A percentile compares a stretch with the other conserved stretches of the same genome.
phyloP scores from a whole-genome alignment of 2,329 filamentous ascomycete species.

The Alternaria sp. region DNA sequence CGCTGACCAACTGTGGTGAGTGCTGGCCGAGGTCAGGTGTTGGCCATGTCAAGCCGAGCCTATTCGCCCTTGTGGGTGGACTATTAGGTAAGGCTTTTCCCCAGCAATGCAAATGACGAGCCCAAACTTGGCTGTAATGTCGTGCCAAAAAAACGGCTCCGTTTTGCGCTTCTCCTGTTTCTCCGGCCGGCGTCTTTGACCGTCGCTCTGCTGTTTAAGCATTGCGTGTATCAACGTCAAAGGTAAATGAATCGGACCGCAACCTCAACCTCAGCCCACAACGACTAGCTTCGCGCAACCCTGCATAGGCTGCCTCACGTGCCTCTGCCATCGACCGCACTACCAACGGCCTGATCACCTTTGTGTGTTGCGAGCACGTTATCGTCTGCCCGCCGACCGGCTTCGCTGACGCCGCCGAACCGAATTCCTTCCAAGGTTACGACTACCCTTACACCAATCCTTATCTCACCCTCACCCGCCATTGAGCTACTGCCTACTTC shows the following conservation, averaged over 20 bases:
- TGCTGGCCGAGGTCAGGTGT: conserved; percentile 37
- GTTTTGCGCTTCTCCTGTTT: conserved; percentile 45
- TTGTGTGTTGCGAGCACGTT: conserved; percentile 27
- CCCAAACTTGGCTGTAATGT: conserved; percentile 35
- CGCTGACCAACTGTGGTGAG: conserved; percentile 24
- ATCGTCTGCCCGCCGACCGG: conserved; percentile 37
- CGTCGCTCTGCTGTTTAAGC: conserved; percentile 15
- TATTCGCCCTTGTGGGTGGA: conserved; percentile 41
- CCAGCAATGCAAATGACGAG: conserved; percentile 40
- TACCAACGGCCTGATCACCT: conserved; percentile 23
- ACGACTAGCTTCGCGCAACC: conserved; percentile 23
- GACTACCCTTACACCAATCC: conserved; percentile 28
- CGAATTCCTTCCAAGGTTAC: conserved; percentile 22
- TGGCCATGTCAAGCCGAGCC: conserved; percentile 43
- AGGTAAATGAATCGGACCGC: conserved; percentile 16
- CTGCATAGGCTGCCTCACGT: conserved; percentile 43
- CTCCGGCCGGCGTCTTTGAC: conserved; percentile 36
- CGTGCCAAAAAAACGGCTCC: conserved; percentile 36
- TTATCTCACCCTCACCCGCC: conserved; percentile 33
- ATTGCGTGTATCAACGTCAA: conserved; percentile 19
- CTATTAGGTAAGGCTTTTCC: conserved; percentile 50
- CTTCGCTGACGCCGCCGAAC: conserved; percentile 26
- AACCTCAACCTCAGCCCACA: conserved; percentile 12
- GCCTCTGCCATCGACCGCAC: conserved; percentile 25
- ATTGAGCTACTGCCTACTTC: conserved; percentile 21